Base-by-base conservation (phyloP, 2,329 filamentous ascomycete species). In the Acrocalymma vagum region DNA sequence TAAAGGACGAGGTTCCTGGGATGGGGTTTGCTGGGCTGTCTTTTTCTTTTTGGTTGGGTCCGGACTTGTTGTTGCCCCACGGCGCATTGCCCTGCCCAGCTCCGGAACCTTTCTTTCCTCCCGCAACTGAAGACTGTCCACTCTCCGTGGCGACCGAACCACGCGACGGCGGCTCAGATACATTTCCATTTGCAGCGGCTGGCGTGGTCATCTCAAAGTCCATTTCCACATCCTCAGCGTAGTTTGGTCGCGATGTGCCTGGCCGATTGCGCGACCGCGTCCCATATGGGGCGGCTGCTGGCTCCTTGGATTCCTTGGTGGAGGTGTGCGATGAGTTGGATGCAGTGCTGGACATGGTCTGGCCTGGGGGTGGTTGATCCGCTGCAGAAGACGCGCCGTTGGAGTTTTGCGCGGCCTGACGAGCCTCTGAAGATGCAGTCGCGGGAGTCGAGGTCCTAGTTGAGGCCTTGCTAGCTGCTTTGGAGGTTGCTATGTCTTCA, bases 171-270 rank as follows among this genome's bases (percentile, higher is more conserved):
- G 64, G 59, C 32, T 66, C 68, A 48, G 67, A 79, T 47, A 75
- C 75, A 58, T 77, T 76, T 24, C 75, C 67, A 64, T 86, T 87
- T 65, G 84, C 83, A 37, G 74, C 59, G 47, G 83, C 80, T 68
- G 63, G 79, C 74, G n/a, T n/a, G 16, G 67, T 61, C 56, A 79
- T 81, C 62, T 96, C 93, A 68, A 91, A 90, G 67, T 97, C 94
- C 71, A 89, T 84, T 62, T 97, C 93, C 56, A 92, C 79, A 70
- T 96, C 93, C 72, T 99, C 94, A 34, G 94, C 93, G 72, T 99
- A 99, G 72, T 99, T 99, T 54, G 87, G 85, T 56, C 94, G 88
- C 58, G 87, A 81, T 55, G 81, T 84, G 61, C 88, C 87, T 42
- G 83, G 86, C 63, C 92, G 87, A 72, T 95, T 95, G 69, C 94